Percentiles rank a stretch among this genome's conserved stretches.
Conservation (phyloP, 2,329 filamentous ascomycete genomes). For the Xylariales sp. region DNA sequence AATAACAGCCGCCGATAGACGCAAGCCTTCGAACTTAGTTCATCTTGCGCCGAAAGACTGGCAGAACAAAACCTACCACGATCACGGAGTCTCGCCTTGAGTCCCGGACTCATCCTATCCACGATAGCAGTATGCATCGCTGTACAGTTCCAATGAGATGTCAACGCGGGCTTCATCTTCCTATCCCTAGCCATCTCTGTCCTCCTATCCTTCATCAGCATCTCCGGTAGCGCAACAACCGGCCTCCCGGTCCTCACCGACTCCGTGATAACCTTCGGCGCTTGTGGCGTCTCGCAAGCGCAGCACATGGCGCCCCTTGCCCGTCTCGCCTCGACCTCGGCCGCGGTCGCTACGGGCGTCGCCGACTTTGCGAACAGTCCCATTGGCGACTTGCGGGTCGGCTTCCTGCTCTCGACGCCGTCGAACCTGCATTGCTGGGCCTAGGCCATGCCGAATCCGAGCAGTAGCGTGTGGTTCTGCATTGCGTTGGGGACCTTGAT, state of each 20-base stretch:
- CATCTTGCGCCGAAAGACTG: no score
- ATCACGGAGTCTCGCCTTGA: no score
- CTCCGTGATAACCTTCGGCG: not conserved
- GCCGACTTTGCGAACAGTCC: not conserved
- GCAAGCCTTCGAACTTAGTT: no score
- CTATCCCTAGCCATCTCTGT: not conserved
- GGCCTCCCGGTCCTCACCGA: not conserved
- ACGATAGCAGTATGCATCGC: not conserved
- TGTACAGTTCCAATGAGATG: not conserved
- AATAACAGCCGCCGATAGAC: no score
- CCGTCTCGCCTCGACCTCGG: not conserved
- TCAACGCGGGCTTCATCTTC: not conserved
- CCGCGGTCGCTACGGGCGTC: not conserved
- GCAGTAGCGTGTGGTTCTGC: no score
- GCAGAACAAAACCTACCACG: no score
- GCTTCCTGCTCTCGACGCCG: not conserved
- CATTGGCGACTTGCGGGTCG: not conserved
- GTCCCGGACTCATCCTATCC: not conserved
- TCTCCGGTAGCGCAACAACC: not conserved
- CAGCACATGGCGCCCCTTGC: not conserved
- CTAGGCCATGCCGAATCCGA: no score
- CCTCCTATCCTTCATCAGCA: not conserved
- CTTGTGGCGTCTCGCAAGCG: not conserved
- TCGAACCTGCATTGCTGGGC: no score
- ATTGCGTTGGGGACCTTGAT: no score